Conservation (phyloP, 441 rosid species). For the Sinapis alba region DNA sequence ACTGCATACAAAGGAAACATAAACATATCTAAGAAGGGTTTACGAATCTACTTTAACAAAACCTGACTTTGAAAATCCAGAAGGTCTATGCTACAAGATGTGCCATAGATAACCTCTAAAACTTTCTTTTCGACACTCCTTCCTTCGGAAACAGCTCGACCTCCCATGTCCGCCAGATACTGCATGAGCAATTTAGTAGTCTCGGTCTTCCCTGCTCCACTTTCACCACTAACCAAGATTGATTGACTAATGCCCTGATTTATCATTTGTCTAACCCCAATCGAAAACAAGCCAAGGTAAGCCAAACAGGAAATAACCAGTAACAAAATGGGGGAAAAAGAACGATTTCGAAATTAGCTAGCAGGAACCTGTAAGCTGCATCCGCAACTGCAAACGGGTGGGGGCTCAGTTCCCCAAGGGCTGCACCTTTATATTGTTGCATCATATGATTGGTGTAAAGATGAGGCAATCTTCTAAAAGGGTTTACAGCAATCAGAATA, state of each 20-base stretch:
- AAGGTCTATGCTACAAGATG: slow-evolving; percentile 22
- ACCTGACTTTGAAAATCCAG: slow-evolving; percentile 13
- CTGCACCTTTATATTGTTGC: slow-evolving; percentile 96
- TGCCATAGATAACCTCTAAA: slow-evolving; percentile 65
- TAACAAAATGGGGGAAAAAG: not conserved
- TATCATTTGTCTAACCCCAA: slow-evolving; percentile 67
- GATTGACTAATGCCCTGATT: slow-evolving; percentile 86
- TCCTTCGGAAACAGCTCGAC: slow-evolving; percentile 92
- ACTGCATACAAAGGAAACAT: slow-evolving; percentile 56
- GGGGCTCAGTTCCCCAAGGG: slow-evolving; percentile 94
- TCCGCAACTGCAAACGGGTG: slow-evolving; percentile 99
- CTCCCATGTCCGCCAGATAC: slow-evolving; percentile 98
- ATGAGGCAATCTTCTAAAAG: slow-evolving; percentile 89
- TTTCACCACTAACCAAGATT: slow-evolving; percentile 97
- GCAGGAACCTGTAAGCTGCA: slow-evolving; percentile 81
- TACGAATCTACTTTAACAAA: slow-evolving; percentile 1
- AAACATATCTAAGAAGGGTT: slow-evolving; percentile 11
- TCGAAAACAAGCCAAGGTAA: slow-evolving; percentile 21
- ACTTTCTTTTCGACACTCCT: slow-evolving; percentile 97
- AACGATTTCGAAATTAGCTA: slow-evolving; percentile 11
- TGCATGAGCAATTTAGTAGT: slow-evolving; percentile 95
- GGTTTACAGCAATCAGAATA: slow-evolving; percentile 96
- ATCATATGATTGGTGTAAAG: slow-evolving; percentile 93
- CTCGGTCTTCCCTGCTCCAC: slow-evolving; percentile 99
- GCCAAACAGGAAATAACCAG: slow-evolving; percentile 27